Evolutionary conservation across 768 basidiomycete genomes (phyloP), one percentile per base, ranked within the genome.

Genomic region (Goffeauzyma gilvescens): DNA sequence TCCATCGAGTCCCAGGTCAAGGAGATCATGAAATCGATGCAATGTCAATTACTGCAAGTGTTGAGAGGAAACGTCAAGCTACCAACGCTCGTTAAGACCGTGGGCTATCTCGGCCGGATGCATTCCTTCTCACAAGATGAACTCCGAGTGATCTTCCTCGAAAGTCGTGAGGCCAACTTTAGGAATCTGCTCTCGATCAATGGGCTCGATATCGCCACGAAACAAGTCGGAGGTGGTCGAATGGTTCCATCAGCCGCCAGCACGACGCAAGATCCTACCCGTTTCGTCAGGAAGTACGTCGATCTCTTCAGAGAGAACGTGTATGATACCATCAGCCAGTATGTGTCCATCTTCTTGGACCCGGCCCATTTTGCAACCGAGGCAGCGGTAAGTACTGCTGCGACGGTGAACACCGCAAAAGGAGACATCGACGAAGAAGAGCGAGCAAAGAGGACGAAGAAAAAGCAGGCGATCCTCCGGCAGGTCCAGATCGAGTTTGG

Each of bases 271-370:
- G 81, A 83, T 44, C 69, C 81, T 32, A 74, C 78, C 26, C 67
- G 78, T 26, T 86, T 78, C 64, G 68, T 90, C 49, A 78, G 83
- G 55, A 78, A 75, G 57, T 87, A 85, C 62, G 75, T 90, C 50
- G 89, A 90, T 55, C 64, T 76, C 9, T 93, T 89, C 78, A 70
- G 87, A 40, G 89, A 95, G 65, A 78, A 81, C 34, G 80, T 85
- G 17, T 81, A 89, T 65, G 86, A 95, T 62, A 75, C 89, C 61
- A 72, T 90, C 52, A 81, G 81, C 13, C 86, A 90, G 58, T 93
- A 76, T 54, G 72, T 78, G 2, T 76, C 84, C 28, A 86, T 93
- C 49, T 90, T 95, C 63, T 73, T 87, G 26, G 81, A 84, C 33
- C 41, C 35, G 8, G 15, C 39, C 15, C 27, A 12, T 45, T 45